phyloP scores from a whole-genome alignment of 371 early-diverging fungal genomes.

The Dentiscutata heterogama region DNA sequence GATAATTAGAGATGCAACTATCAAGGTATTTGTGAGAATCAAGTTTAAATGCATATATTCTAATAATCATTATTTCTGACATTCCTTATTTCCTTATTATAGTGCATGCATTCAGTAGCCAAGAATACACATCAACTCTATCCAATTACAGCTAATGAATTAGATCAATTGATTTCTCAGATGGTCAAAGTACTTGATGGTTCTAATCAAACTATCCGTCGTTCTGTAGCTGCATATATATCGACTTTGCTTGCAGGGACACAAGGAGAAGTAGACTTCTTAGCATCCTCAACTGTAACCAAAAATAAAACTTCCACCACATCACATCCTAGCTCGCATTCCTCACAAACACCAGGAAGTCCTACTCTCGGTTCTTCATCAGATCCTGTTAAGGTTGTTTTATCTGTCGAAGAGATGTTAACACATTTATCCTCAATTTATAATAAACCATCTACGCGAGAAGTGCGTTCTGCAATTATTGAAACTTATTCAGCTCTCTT shows the following conservation, averaged over 20 bases:
- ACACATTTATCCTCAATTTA: conserved; percentile 69
- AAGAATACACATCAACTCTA: conserved; percentile 60
- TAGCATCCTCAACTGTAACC: conserved; percentile 48
- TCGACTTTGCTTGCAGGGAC: conserved; percentile 60
- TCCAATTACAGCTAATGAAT: conserved; percentile 66
- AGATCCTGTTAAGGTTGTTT: conserved; percentile 52
- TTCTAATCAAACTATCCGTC: conserved; percentile 72
- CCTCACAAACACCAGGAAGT: conserved; percentile 48
- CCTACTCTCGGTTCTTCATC: conserved; percentile 41
- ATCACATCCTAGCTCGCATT: conserved; percentile 46
- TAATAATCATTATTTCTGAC: neutral
- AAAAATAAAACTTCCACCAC: conserved; percentile 58
- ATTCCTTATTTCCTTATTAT: neutral
- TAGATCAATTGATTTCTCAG: conserved; percentile 67
- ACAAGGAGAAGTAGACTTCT: conserved; percentile 47
- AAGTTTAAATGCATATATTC: neutral
- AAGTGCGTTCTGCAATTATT: conserved; percentile 81
- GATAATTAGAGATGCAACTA: conserved; percentile 74
- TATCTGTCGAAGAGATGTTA: conserved; percentile 79
- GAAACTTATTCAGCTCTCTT: conserved; percentile 85
- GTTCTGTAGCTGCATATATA: conserved; percentile 70
- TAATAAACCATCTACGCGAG: conserved; percentile 70
- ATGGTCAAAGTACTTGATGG: conserved; percentile 77
- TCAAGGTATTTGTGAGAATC: conserved; percentile 70
- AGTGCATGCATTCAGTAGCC: conserved; percentile 66